Evolutionary conservation across 1,284 basidiomycete species (phyloP), one percentile per base, ranked within the genome.

Genomic region (Erythrobasidium hasegawianum): DNA sequence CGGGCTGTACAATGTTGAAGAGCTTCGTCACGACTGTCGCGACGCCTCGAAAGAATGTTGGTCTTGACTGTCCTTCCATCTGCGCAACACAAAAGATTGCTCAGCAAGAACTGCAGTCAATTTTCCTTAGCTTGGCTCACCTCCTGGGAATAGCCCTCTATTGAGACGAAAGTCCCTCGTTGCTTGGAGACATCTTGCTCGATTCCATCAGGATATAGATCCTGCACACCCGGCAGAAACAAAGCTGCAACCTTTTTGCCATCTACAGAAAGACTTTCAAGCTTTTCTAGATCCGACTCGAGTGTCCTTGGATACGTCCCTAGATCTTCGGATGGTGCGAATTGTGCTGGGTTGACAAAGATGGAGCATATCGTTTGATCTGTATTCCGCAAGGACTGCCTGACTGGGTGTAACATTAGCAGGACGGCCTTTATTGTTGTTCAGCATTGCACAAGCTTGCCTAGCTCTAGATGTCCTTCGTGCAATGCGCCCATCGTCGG

Each of bases 401-500:
- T 77, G 26, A 84, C 83, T 80, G 70, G n/a, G 16, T 29, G 1
- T 33, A 33, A 38, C 27, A 16, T 18, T 14, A 33, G 33, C 33
- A 20, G 14, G 27, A 27, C 11, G 41, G 13, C n/a, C n/a, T 27
- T 27, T 20, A 7, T 10, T 18, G 22, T 24, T 20, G 26, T 3
- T 24, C 3, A 27, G 33, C 47, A 22, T 50, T 2, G 52, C 2
- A 26, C 7, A 47, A 16, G 14, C 64, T 26, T 73, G 94, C 92
- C 89, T 38, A 98, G 85, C 66, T 87, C 85, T 43, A 97, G 80
- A 77, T 97, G 95, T 0, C 96, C 95, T 26, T 89, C 86, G 76
- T 98, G 95, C 56, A 98, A 79, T 0, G 94, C 94, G 26, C 95
- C 95, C 96, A 98, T 98, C 43, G 95, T 98, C 0, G 95, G 86